Conservation (phyloP, 2,329 filamentous ascomycete species). For the Pseudocercospora cruenta region DNA sequence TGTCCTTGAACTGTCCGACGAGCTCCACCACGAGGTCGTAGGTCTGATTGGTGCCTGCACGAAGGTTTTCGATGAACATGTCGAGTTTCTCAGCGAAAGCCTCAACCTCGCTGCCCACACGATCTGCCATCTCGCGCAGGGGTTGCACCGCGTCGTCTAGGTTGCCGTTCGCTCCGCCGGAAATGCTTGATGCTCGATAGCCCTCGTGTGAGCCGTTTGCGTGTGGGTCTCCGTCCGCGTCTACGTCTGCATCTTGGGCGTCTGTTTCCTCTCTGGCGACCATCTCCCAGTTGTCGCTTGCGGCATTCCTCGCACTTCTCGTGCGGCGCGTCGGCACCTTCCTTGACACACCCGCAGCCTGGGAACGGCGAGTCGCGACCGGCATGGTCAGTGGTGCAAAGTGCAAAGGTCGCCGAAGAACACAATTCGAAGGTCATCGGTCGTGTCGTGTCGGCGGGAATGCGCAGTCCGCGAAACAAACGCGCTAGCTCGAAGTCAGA, state of each 20-base stretch:
- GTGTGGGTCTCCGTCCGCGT: background rate
- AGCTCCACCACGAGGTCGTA: constrained; percentile 68
- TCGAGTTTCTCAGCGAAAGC: constrained; percentile 83
- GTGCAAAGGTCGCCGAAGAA: background rate
- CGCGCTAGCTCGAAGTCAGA: background rate
- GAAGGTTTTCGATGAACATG: constrained; percentile 61
- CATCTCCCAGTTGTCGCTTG: constrained; percentile 13
- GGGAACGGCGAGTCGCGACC: constrained; percentile 14
- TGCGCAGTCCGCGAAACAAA: background rate
- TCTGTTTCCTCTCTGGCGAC: background rate
- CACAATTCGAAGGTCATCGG: background rate
- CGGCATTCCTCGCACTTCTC: constrained; percentile 3
- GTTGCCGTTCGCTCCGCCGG: background rate
- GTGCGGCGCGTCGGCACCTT: constrained; percentile 19
- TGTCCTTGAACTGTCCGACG: constrained; percentile 49
- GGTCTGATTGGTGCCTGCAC: constrained; percentile 48
- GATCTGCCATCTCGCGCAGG: constrained; percentile 66
- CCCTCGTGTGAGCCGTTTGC: background rate
- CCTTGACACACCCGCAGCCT: constrained; percentile 9
- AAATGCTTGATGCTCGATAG: background rate
- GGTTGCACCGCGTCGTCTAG: constrained; percentile 47
- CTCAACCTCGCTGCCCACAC: constrained; percentile 80
- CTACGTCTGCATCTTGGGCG: background rate
- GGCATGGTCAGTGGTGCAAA: constrained; percentile 15
- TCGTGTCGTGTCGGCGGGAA: background rate